Percentiles rank a stretch among this genome's conserved stretches.
phyloP scores from a whole-genome alignment of 805 yeast genomes.

The Yarrowia alimentaria region DNA sequence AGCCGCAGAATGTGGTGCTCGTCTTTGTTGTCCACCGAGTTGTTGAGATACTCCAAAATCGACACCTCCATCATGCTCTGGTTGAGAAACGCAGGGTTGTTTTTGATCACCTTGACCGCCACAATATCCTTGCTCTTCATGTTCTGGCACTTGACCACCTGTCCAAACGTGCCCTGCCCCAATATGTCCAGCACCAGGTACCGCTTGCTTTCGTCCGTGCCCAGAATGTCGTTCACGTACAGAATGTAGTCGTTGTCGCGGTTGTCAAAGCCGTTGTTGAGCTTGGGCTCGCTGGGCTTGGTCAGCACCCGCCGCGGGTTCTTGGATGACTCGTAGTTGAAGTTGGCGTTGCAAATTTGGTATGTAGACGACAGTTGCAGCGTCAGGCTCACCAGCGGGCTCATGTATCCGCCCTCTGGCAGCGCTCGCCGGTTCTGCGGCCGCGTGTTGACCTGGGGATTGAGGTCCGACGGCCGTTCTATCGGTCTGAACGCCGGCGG shows the following conservation, averaged over 20 bases:
- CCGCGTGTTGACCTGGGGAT: slow-evolving; percentile 35
- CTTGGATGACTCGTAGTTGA: slow-evolving; percentile 75
- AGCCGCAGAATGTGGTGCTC: slow-evolving; percentile 73
- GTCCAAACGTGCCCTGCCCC: slow-evolving; percentile 98
- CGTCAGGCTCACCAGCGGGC: slow-evolving; percentile 77
- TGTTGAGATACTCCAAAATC: slow-evolving; percentile 76
- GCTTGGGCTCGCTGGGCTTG: slow-evolving; percentile 81
- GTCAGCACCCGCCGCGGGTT: slow-evolving; percentile 92
- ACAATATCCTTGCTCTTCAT: slow-evolving; percentile 77
- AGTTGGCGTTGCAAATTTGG: slow-evolving; percentile 78
- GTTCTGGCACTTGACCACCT: slow-evolving; percentile 91
- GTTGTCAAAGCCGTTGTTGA: slow-evolving; percentile 83
- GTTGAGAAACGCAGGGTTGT: slow-evolving; percentile 84
- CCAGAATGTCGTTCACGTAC: slow-evolving; percentile 90
- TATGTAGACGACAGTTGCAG: slow-evolving; percentile 75
- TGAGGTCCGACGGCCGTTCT: slow-evolving; percentile 39
- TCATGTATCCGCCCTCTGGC: slow-evolving; percentile 43
- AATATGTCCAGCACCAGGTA: slow-evolving; percentile 85
- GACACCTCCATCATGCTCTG: slow-evolving; percentile 91
- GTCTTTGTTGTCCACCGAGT: slow-evolving; percentile 64
- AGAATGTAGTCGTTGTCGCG: slow-evolving; percentile 85
- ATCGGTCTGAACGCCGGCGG: slow-evolving; percentile 40
- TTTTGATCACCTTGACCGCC: slow-evolving; percentile 92
- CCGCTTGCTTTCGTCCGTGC: slow-evolving; percentile 78
- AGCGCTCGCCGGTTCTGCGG: slow-evolving; percentile 41